Evolutionary conservation across 805 yeast species (phyloP), one percentile per base, ranked within the genome.

Genomic region (Zygoascus ofunaensis): DNA sequence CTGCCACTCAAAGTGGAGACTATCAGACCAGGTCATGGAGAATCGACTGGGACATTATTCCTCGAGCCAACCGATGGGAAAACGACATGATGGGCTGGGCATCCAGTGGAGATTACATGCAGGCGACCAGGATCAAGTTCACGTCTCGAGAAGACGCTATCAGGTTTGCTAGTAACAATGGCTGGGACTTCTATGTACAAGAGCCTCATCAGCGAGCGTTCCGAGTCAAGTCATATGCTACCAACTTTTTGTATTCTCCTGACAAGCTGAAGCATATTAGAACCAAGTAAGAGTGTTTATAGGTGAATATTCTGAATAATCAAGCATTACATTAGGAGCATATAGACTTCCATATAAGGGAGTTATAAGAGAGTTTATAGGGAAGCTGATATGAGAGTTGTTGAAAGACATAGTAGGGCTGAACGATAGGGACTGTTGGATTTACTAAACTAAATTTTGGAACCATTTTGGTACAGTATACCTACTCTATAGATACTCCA

Each of bases 71-170:
- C 69, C 70, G 92, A 60, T 85, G 94, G 94, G 95, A 85, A 60
- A 85, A 85, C 64, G 90, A 83, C 61, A 70, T 85, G 60, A 85
- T 85, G 64, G 95, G 95, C 21, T 85, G 83, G 70, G 89, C 83
- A 57, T 75, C 84, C 38, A 71, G 82, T 37, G 76, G 83, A 32
- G 95, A 85, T 62, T 80, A 78, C 65, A 80, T 86, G 74, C 76
- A 84, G 66, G 87, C 82, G 15, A 80, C 90, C 5, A 74, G 74
- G 59, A 64, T 85, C 70, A 78, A 79, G 60, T 85, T 85, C 61
- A 82, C 78, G 57, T 69, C 79, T 42, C 79, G 76, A 63, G 90
- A 85, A 39, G 75, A 84, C 34, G 95, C 95, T 30, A 69, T 81
- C 47, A 73, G 74, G 46, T 85, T 85, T 63, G 94, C 94, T 8